These are phyloP conservation scores for Nicotiana noctiflora DNA, from an alignment of 257 asterid species.

Conservation along the genomic window DNA sequence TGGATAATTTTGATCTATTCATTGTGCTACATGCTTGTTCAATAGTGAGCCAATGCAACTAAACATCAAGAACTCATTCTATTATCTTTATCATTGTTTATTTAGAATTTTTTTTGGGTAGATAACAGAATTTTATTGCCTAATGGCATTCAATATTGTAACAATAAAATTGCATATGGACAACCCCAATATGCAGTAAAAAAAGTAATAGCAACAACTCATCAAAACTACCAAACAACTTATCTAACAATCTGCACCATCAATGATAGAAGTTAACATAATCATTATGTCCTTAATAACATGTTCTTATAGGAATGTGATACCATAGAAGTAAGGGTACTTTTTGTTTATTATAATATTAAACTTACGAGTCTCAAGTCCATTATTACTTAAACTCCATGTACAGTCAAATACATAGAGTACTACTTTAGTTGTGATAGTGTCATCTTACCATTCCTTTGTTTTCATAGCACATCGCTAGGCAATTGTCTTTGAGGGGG, in stretches of 20 bases:
- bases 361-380: neutral
- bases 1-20: constrained; percentile 13
- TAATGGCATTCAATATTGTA: too few species aligned
- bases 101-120: too few species aligned
- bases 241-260: too few species aligned
- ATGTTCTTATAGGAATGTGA: neutral
- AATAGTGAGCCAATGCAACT: constrained; percentile 45
- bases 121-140: too few species aligned
- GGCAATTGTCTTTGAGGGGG: constrained; percentile 87
- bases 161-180: too few species aligned
- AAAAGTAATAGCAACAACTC: too few species aligned
- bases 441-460: neutral
- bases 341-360: neutral
- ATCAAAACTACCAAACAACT: too few species aligned
- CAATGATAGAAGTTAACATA: neutral
- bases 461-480: constrained; percentile 12
- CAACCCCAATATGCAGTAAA: too few species aligned
- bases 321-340: neutral
- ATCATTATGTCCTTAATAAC: neutral
- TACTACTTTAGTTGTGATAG: neutral
- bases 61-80: constrained; percentile 31
- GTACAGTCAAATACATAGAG: neutral
- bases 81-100: constrained; percentile 65
- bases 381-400: neutral
- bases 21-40: constrained; percentile 70